phyloP scores from a whole-genome alignment of 306 rosid genomes.

The Crataegus laevigata region DNA sequence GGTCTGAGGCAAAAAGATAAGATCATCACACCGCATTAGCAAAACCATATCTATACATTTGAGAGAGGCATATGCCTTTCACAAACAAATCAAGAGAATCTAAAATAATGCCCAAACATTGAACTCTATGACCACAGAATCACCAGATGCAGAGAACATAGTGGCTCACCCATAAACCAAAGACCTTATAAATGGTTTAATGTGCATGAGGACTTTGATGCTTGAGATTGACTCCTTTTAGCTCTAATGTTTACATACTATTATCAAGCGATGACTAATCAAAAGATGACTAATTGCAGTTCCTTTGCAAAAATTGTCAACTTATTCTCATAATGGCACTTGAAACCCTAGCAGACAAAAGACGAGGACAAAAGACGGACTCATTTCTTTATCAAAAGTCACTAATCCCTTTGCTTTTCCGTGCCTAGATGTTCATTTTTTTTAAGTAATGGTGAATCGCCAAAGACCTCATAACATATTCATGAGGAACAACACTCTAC shows the following conservation, averaged over 20 bases:
- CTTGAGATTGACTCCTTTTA: not conserved
- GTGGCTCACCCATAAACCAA: not conserved
- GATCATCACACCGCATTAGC: not conserved
- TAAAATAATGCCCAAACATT: not conserved
- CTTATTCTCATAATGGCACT: not conserved
- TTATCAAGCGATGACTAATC: not conserved
- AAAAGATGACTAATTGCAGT: not conserved
- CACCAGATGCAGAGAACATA: not conserved
- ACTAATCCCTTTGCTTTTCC: too few relatives aligned
- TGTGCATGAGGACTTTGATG: not conserved
- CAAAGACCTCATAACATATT: too few relatives aligned
- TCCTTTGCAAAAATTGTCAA: not conserved
- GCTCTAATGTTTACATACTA: not conserved
- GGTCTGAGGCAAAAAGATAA: constrained; percentile 31
- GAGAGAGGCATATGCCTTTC: not conserved
- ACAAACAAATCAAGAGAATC: not conserved
- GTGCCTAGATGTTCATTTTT: too few relatives aligned
- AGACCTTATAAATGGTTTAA: not conserved
- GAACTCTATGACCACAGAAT: not conserved
- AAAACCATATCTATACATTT: not conserved
- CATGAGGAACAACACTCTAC: too few relatives aligned
- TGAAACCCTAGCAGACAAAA: not conserved
- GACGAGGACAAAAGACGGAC: too few relatives aligned
- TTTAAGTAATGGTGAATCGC: too few relatives aligned
- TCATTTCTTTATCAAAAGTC: too few relatives aligned